Evolutionary conservation across 768 basidiomycete genomes (phyloP), one percentile per base, ranked within the genome.

Genomic region (Trichaptum fuscoviolaceum): DNA sequence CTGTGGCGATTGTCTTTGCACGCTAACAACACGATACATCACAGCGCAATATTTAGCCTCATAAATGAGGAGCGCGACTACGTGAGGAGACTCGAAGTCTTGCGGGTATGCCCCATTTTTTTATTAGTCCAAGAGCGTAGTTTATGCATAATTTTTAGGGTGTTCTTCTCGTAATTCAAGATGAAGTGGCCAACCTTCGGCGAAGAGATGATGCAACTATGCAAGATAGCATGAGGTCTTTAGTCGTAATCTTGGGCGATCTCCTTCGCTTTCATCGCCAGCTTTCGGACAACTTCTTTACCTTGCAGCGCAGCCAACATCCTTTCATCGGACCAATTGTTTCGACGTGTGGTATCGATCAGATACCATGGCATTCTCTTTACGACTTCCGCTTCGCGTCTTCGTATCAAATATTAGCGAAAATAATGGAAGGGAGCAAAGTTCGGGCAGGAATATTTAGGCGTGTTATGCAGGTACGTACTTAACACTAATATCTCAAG

Each of bases 401-500:
- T 12, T 52, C 42, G 5, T 52, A 52, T 52, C 42, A 52, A 20
- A 52, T 6, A 20, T 52, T 52, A 12, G 42, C 42, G 42, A 52
- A 52, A 20, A 52, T 52, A 52, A 52, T 52, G 42, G 42, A 52
- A 52, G 42, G 42, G 42, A 52, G 42, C 42, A 52, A 52, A 52
- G 42, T 52, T 12, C 42, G 42, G 42, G 42, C 42, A 20, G 42
- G 42, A 20, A 52, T 52, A 52, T 52, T 52, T 12, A 52, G 42
- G 42, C 42, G 42, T 20, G 42, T 52, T 52, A 52, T 52, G 42
- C 42, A 52, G 42, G 42, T 52, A 52, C 20, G 42, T 52, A 52
- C 20, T 5, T 52, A 20, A 12, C 12, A 52, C 20, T 52, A 6
- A 15, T 12, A 20, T 5, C 2, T 5, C 5, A 52, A 12, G 30